Conservation (phyloP, 768 basidiomycete species). For the Tremella fuciformis region DNA sequence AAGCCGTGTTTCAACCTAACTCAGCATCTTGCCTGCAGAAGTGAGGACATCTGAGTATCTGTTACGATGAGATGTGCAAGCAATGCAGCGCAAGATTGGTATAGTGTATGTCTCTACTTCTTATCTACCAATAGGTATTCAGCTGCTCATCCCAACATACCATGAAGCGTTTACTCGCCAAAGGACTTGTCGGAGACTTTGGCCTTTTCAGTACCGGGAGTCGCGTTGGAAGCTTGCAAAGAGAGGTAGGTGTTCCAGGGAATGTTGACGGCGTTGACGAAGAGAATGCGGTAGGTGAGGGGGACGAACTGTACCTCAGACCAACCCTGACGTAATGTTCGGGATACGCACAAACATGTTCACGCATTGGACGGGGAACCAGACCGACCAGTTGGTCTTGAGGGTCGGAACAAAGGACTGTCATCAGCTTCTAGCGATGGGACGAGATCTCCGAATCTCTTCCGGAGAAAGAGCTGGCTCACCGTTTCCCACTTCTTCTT, state of each 20-base stretch:
- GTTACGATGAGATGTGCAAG: too few species aligned
- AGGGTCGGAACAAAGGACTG: constrained; percentile 46
- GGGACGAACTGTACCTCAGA: constrained; percentile 40
- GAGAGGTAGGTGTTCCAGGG: constrained; percentile 50
- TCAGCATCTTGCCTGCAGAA: too few species aligned
- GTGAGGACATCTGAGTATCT: too few species aligned
- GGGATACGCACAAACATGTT: constrained; percentile 34
- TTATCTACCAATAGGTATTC: too few species aligned
- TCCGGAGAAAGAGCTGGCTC: constrained; percentile 19
- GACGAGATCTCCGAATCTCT: background rate
- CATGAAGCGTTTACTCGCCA: background rate
- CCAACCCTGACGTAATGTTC: background rate
- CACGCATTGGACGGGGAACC: constrained; percentile 44
- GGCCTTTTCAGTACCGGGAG: constrained; percentile 19
- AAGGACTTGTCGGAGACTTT: constrained; percentile 8
- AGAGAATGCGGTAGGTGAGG: constrained; percentile 39
- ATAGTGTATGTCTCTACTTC: too few species aligned
- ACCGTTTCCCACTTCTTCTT: constrained; percentile 55
- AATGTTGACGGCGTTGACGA: constrained; percentile 47
- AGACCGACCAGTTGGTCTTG: constrained; percentile 48
- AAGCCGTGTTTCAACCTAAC: too few species aligned
- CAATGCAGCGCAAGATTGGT: too few species aligned
- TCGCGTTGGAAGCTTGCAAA: constrained; percentile 38
- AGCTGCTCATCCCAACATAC: too few species aligned
- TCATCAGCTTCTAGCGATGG: background rate